These are phyloP conservation scores for Arthrinium puccinioides DNA, from an alignment of 2,329 filamentous ascomycete genomes.

Conservation along the genomic window DNA sequence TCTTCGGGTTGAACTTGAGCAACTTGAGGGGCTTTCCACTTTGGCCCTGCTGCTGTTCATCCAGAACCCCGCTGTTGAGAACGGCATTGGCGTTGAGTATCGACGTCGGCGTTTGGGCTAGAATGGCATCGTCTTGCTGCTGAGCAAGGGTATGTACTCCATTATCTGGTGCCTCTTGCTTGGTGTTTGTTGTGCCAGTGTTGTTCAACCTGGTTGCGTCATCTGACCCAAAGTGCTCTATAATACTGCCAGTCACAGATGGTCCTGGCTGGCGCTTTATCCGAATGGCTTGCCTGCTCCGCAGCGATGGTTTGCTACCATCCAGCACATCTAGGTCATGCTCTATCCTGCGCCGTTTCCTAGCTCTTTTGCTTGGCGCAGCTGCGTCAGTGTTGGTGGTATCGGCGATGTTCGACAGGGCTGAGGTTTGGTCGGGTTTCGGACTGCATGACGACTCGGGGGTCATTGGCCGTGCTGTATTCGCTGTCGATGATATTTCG, in stretches of 20 bases:
- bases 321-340: slow-evolving; percentile 17
- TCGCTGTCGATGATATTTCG: slow-evolving; percentile 1
- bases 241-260: slow-evolving; percentile 10
- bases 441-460: slow-evolving; percentile 24
- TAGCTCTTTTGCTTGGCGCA: slow-evolving; percentile 20
- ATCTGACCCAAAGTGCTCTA: slow-evolving; percentile 9
- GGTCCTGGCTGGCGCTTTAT: slow-evolving; percentile 10
- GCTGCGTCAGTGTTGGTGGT: slow-evolving; percentile 13
- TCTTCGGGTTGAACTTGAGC: slow-evolving; percentile 50
- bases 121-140: too few species aligned
- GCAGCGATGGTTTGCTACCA: not conserved
- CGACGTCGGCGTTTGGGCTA: not conserved
- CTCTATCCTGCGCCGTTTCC: slow-evolving; percentile 39
- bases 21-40: slow-evolving; percentile 38
- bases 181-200: too few species aligned
- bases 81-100: not conserved
- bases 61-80: too few species aligned
- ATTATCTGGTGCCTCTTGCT: slow-evolving; percentile 2
- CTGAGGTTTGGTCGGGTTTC: slow-evolving; percentile 12
- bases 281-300: slow-evolving; percentile 1
- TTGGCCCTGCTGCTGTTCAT: too few species aligned
- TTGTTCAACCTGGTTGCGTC: too few species aligned
- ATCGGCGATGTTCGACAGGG: not conserved
- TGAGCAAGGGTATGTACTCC: too few species aligned
- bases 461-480: slow-evolving; percentile 15